These are phyloP conservation scores for Corynascus novoguineensis DNA, from an alignment of 495 filamentous ascomycete species.

Conservation along the genomic window DNA sequence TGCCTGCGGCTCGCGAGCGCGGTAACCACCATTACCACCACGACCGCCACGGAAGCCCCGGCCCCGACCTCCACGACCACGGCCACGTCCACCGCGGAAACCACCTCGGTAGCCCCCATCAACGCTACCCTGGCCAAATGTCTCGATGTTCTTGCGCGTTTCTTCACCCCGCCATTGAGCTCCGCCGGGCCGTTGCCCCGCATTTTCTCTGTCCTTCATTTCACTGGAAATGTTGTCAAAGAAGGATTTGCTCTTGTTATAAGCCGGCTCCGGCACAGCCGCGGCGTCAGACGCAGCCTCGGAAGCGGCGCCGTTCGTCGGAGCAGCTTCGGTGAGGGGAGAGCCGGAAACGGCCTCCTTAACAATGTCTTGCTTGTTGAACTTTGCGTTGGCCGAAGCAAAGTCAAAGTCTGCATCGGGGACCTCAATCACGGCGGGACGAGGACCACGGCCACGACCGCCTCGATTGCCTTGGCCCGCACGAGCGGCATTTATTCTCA, in stretches of 20 bases:
- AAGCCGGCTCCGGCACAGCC: constrained; percentile 45
- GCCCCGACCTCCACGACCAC: constrained; percentile 48
- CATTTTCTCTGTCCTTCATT: constrained; percentile 76
- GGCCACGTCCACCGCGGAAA: constrained; percentile 64
- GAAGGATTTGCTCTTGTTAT: constrained; percentile 82
- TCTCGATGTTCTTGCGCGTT: constrained; percentile 92
- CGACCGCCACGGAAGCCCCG: constrained; percentile 47
- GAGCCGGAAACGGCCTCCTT: constrained; percentile 86
- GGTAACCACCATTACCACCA: constrained; percentile 33
- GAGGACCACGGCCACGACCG: constrained; percentile 51
- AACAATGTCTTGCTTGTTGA: constrained; percentile 93
- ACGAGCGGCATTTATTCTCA: constrained; percentile 60
- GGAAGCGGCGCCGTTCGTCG: constrained; percentile 28
- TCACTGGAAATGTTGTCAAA: constrained; percentile 98
- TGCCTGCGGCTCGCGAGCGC: constrained; percentile 19
- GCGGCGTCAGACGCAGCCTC: constrained; percentile 35
- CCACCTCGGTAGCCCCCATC: constrained; percentile 77
- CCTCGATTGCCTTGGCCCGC: constrained; percentile 35
- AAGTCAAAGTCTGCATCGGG: constrained; percentile 92
- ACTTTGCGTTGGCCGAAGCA: constrained; percentile 85
- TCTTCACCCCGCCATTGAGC: constrained; percentile 90
- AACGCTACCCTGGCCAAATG: constrained; percentile 96
- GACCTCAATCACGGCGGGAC: constrained; percentile 70
- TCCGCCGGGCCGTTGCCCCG: constrained; percentile 62
- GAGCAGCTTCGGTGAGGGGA: constrained; percentile 54